These are phyloP conservation scores for Macrolepiota albuminosa DNA, from an alignment of 768 basidiomycete genomes.

Conservation along the genomic window DNA sequence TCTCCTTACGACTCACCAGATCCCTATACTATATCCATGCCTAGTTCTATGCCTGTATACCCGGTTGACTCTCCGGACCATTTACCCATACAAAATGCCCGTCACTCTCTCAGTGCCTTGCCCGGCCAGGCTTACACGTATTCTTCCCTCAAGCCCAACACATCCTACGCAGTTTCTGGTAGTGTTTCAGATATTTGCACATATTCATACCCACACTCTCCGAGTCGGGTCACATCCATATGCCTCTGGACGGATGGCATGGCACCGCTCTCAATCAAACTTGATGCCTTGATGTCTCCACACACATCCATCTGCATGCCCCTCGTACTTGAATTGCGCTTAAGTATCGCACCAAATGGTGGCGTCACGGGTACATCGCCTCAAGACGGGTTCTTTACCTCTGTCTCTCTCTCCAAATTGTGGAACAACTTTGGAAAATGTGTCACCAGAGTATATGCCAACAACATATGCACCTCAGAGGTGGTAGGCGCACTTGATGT, in stretches of 20 bases:
- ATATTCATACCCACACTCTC: slow-evolving; percentile 14
- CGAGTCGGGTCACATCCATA: slow-evolving; percentile 34
- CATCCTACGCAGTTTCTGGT: not conserved
- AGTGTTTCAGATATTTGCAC: slow-evolving; percentile 6
- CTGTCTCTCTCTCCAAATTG: slow-evolving; percentile 46
- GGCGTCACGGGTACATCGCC: slow-evolving; percentile 48
- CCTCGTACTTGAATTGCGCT: slow-evolving; percentile 48
- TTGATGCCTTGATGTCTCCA: slow-evolving; percentile 47
- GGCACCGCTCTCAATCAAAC: slow-evolving; percentile 54
- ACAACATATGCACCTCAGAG: slow-evolving; percentile 44
- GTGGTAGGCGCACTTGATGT: slow-evolving; percentile 51
- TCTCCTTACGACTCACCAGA: slow-evolving; percentile 4
- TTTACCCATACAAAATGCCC: slow-evolving; percentile 8
- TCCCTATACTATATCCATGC: slow-evolving; percentile 11
- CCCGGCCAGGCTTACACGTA: slow-evolving; percentile 2
- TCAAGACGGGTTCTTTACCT: slow-evolving; percentile 61
- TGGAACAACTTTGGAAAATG: slow-evolving; percentile 58
- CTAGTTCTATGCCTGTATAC: slow-evolving; percentile 14
- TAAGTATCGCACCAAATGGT: slow-evolving; percentile 52
- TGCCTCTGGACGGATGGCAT: slow-evolving; percentile 66
- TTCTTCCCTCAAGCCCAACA: not conserved
- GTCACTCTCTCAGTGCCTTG: slow-evolving; percentile 9
- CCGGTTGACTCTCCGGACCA: slow-evolving; percentile 11
- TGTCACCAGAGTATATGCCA: slow-evolving; percentile 54
- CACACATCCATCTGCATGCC: slow-evolving; percentile 28